These are phyloP conservation scores for Dendryphion nanum DNA, from an alignment of 2,329 filamentous ascomycete genomes.

Conservation along the genomic window DNA sequence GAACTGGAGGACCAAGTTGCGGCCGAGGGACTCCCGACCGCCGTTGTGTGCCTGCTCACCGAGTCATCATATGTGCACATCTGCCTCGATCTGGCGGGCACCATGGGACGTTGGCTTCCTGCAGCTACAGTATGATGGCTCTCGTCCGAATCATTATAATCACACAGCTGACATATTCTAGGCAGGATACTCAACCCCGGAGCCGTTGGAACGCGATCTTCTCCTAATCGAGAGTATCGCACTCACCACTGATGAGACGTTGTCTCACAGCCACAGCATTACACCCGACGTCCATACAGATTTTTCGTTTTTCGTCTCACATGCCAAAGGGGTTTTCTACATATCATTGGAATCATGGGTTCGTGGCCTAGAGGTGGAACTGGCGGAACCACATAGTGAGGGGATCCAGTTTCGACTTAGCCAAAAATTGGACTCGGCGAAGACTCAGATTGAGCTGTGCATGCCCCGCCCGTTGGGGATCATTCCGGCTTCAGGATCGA, in stretches of 20 bases:
- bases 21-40: constrained; percentile 54
- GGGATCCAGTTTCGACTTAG: constrained; percentile 58
- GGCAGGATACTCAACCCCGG: constrained; percentile 17
- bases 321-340: constrained; percentile 52
- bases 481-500: constrained; percentile 12
- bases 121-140: constrained; percentile 27
- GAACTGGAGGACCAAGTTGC: constrained; percentile 51
- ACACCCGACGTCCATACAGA: constrained; percentile 55
- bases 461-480: constrained; percentile 36
- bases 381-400: constrained; percentile 50
- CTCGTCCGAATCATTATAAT: neutral
- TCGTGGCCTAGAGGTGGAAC: constrained; percentile 55
- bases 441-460: constrained; percentile 49
- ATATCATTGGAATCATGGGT: constrained; percentile 59
- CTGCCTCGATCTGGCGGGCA: constrained; percentile 60
- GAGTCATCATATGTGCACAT: constrained; percentile 56
- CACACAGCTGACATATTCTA: constrained; percentile 10
- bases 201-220: constrained; percentile 25
- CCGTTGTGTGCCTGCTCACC: constrained; percentile 58
- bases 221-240: constrained; percentile 44
- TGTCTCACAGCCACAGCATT: constrained; percentile 52
- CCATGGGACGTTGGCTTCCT: constrained; percentile 64
- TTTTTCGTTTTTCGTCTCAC: constrained; percentile 60
- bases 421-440: constrained; percentile 53
- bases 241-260: constrained; percentile 17